A percentile compares a stretch with the other conserved stretches of the same genome.
phyloP scores from a whole-genome alignment of 2,329 filamentous ascomycete genomes.

The Paracoccidioides brasiliensis region DNA sequence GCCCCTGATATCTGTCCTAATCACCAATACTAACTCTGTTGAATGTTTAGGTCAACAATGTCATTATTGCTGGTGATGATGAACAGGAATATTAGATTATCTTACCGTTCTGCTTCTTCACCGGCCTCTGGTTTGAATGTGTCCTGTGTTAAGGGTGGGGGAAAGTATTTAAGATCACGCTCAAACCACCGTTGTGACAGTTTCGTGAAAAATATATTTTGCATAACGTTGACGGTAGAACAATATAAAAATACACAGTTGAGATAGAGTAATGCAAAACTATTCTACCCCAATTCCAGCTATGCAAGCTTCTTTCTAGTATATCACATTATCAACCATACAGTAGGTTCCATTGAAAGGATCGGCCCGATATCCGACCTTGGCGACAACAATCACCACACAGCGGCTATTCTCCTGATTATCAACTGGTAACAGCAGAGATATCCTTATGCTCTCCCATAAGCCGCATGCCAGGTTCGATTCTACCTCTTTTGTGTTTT shows the following conservation, averaged over 20 bases:
- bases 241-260: neutral
- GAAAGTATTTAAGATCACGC: neutral
- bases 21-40: conserved; percentile 10
- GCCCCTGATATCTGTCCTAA: neutral
- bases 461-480: too few species aligned
- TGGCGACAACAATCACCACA: too few species aligned
- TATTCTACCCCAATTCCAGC: neutral
- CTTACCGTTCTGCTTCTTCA: neutral
- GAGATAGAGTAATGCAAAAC: conserved; percentile 1
- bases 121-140: neutral
- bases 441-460: too few species aligned
- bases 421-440: too few species aligned
- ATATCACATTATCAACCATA: neutral
- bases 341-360: neutral
- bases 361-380: too few species aligned
- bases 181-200: neutral
- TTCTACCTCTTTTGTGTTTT: too few species aligned
- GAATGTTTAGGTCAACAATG: conserved; percentile 58
- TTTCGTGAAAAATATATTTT: neutral
- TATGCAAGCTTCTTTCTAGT: neutral
- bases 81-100: conserved; percentile 67
- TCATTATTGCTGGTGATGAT: conserved; percentile 78
- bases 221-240: neutral
- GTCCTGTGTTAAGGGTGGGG: neutral
- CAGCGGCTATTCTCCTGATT: too few species aligned